Evolutionary conservation across 192 early-diverging fungal species (phyloP), one percentile per base, ranked within the genome.

Genomic region (Kappamyces sp.): DNA sequence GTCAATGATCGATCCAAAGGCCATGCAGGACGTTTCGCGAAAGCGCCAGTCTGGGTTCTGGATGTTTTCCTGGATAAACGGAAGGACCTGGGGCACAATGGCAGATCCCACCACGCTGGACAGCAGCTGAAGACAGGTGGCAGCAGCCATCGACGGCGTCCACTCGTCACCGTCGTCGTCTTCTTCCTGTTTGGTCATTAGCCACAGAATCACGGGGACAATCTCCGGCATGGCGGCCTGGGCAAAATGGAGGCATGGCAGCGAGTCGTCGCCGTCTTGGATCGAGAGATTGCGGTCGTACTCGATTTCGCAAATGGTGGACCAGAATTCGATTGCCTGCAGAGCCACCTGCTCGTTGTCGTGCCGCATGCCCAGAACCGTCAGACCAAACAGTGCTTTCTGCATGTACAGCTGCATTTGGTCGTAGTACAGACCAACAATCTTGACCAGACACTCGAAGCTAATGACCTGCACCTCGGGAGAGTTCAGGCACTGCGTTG

Each of bases 291-390:
- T 60, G 10, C 47, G 48, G 59, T 65, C 49, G 2, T 44, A 42
- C 68, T 99, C 97, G 61, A 88, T 88, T 62, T 99, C 97, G 65
- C 91, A 96, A 33, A 99, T 86, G 36, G 95, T 97, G 6, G 93
- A 95, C 97, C 97, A 99, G 69, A 99, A 99, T 76, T 99, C 97
- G 61, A 99, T 87, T 47, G 95, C 96, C 69, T 99, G 97, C 63
- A 94, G 72, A 10, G 88, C 93, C 36, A 99, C 92, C 15, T 86
- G 85, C 50, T 91, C 86, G 52, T 90, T 85, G 43, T 88, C 87
- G 58, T 84, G 76, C 63, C 88, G 89, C 93, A 99, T 96, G 10
- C 93, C 94, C 49, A 81, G 73, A 13, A 97, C 77, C 31, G 94
- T 97, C 42, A 99, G 78, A 15, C 88, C 90, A 65, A 84, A 89